Base-by-base conservation (phyloP, 768 basidiomycete species). In the Leccinum barrowsii region DNA sequence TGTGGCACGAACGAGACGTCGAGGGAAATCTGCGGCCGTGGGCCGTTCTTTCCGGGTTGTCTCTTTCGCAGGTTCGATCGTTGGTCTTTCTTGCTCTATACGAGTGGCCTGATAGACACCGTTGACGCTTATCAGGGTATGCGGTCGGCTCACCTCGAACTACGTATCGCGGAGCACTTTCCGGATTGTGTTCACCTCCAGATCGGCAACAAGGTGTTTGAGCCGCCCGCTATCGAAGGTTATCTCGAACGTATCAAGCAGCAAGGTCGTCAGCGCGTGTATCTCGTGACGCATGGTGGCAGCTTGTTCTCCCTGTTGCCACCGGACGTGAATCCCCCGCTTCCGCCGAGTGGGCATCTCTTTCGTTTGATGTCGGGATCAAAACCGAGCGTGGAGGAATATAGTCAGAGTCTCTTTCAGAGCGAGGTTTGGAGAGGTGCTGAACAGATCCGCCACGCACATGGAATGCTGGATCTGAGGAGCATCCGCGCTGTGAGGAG, bases 191-290 rank as follows among this genome's bases (percentile, higher is more conserved):
- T 82, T 50, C 76, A 76, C 61, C 65, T 79, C 37, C 55, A 59
- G 19, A 76, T 50, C 52, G 80, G 79, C 10, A 78, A 72, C 15
- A 74, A 70, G 37, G 67, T 94, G 17, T 73, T 81, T 34, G 92
- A 95, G 65, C 95, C 95, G 2, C 85, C 87, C 0, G 82, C 84
- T 0, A 77, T 96, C 50, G 95, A 98, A 73, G 95, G 95, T 2
- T 97, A 90, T 73, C 75, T 95, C 46, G 82, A 90, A 59, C 85
- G 86, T 50, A 79, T 91, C 65, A 80, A 77, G 61, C 79, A 84
- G 2, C 84, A 82, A 63, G 68, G 71, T 28, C 84, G 79, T 54
- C 82, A 88, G 56, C 77, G 78, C 4, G 65, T 88, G 13, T 95
- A 94, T 72, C 77, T 94, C 40, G 74, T 81, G 26, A 83, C 84